Conservation (phyloP, 129 eudicot genomes). For the Gnaphalium uliginosum region DNA sequence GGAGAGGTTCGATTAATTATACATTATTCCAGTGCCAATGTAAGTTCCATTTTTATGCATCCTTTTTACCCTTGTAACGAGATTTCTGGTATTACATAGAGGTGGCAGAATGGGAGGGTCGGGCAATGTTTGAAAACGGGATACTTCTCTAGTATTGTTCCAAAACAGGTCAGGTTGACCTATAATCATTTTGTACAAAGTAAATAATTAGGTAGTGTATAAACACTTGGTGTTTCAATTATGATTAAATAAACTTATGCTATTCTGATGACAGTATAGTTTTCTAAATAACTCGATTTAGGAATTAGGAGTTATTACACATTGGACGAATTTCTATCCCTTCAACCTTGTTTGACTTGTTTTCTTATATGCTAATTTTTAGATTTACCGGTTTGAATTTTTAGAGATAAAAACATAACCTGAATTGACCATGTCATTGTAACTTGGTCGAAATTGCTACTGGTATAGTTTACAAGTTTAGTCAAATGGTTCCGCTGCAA, state of each 20-base stretch:
- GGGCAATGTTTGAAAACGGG: background rate
- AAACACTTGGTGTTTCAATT: background rate
- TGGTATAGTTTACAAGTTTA: background rate
- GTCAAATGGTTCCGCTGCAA: slow-evolving; percentile 4
- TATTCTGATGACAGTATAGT: background rate
- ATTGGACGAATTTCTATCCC: background rate
- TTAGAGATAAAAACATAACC: background rate
- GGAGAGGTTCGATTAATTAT: slow-evolving; percentile 86
- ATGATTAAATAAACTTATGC: background rate
- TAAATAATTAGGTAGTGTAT: background rate
- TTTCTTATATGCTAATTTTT: background rate
- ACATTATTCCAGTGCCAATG: slow-evolving; percentile 63
- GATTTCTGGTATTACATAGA: background rate
- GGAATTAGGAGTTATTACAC: background rate
- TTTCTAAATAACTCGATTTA: too few relatives aligned
- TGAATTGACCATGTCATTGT: background rate
- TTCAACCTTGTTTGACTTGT: background rate
- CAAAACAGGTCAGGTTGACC: background rate
- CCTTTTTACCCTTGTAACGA: slow-evolving; percentile 2
- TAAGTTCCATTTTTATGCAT: slow-evolving; percentile 39
- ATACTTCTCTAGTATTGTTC: background rate
- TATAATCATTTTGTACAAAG: background rate
- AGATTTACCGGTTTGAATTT: background rate
- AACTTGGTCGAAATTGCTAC: background rate
- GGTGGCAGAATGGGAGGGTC: background rate